Evolutionary conservation across 2,329 filamentous ascomycete species (phyloP).

Genomic region (Pestalotiopsis sp.): DNA sequence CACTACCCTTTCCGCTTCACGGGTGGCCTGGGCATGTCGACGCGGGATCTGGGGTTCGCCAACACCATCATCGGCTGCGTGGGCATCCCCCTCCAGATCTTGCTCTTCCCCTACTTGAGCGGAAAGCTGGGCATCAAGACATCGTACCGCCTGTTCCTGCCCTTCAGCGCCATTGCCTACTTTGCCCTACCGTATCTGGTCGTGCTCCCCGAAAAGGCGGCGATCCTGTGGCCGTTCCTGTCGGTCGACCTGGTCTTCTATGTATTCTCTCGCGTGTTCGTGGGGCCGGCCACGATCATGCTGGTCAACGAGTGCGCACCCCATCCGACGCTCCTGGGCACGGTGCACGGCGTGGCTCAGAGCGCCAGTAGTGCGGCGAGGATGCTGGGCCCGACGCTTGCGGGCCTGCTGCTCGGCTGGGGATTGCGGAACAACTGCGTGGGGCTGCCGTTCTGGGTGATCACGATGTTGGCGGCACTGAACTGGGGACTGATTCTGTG

Average conservation of each 20-base stretch:
- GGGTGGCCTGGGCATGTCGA: not conserved
- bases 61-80: constrained; percentile 4
- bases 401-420: not conserved
- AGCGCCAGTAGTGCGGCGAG: constrained; percentile 5
- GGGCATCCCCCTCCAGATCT: constrained; percentile 6
- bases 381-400: constrained; percentile 1
- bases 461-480: not conserved
- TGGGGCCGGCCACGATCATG: constrained; percentile 1
- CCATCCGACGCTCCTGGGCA: constrained; percentile 1
- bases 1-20: not conserved
- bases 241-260: not conserved
- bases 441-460: constrained; percentile 3
- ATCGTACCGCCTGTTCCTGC: not conserved
- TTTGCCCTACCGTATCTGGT: constrained; percentile 1
- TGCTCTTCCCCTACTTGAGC: constrained; percentile 5
- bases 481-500: not conserved
- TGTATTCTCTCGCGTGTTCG: not conserved
- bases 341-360: constrained; percentile 9
- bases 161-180: constrained; percentile 1
- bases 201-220: not conserved
- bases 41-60: constrained; percentile 2
- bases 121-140: not conserved
- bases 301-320: constrained; percentile 7
- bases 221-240: constrained; percentile 5
- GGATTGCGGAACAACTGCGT: constrained; percentile 1